Percentiles rank a stretch among this genome's conserved stretches.
Conservation (phyloP, 495 filamentous ascomycete species). For the Clohesyomyces aquaticus region DNA sequence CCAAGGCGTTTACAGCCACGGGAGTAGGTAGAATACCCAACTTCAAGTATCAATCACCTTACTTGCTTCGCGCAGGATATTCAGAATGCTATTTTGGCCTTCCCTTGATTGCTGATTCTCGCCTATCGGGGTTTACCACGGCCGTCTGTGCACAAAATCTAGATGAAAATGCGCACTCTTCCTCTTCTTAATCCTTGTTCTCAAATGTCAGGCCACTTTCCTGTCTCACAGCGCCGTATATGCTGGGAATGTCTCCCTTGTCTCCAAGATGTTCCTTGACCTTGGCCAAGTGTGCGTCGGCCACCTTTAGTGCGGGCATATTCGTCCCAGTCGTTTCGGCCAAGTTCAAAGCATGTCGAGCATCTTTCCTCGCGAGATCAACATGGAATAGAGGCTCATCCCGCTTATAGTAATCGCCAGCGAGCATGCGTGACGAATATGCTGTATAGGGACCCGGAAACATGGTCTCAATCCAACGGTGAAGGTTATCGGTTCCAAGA, state of each 20-base stretch:
- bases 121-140: too few relatives aligned
- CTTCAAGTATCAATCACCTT: too few relatives aligned
- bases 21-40: too few relatives aligned
- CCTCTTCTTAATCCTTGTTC: slow-evolving; percentile 50
- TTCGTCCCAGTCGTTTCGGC: slow-evolving; percentile 64
- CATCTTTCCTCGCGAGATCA: slow-evolving; percentile 84
- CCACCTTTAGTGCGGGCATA: slow-evolving; percentile 68
- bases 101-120: too few relatives aligned
- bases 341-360: slow-evolving; percentile 70
- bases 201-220: slow-evolving; percentile 73
- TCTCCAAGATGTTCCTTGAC: slow-evolving; percentile 74
- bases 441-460: slow-evolving; percentile 67
- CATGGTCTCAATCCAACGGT: slow-evolving; percentile 68
- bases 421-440: slow-evolving; percentile 73
- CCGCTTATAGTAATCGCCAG: slow-evolving; percentile 71
- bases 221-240: slow-evolving; percentile 77
- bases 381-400: slow-evolving; percentile 85
- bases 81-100: too few relatives aligned
- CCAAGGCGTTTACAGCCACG: too few relatives aligned
- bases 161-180: too few relatives aligned
- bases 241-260: slow-evolving; percentile 79
- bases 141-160: too few relatives aligned
- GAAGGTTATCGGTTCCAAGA: slow-evolving; percentile 68
- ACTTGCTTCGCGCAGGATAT: too few relatives aligned
- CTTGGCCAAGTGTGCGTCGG: slow-evolving; percentile 66